Evolutionary conservation across 495 filamentous ascomycete genomes (phyloP).

Genomic region (Aspergillus affinis): DNA sequence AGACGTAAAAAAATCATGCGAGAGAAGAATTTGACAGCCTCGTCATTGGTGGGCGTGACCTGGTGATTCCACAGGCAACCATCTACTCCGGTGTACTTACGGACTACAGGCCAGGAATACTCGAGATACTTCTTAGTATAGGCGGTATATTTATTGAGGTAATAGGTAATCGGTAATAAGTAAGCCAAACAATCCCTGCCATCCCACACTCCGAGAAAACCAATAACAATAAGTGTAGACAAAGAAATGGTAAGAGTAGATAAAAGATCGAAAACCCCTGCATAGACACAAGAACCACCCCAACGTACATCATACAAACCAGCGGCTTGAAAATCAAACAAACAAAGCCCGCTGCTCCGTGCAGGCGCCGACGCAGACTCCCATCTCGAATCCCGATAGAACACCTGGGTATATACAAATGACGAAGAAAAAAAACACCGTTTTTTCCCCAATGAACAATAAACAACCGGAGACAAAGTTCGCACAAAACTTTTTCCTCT

Average conservation of each 20-base stretch:
- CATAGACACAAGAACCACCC: slow-evolving; percentile 20
- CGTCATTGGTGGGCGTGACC: no score
- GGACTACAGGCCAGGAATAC: no score
- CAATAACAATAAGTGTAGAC: slow-evolving; percentile 21
- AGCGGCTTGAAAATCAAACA: slow-evolving; percentile 13
- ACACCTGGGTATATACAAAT: slow-evolving; percentile 32
- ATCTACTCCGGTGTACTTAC: no score
- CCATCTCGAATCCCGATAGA: slow-evolving; percentile 19
- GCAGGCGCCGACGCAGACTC: slow-evolving; percentile 18
- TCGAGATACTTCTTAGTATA: no score
- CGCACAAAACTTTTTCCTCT: slow-evolving; percentile 24
- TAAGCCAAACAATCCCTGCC: slow-evolving; percentile 27
- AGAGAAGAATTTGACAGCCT: not conserved
- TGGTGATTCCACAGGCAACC: no score
- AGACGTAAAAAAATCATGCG: not conserved
- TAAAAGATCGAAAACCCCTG: slow-evolving; percentile 12
- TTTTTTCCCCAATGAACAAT: slow-evolving; percentile 15
- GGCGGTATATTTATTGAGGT: not conserved
- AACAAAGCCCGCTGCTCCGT: slow-evolving; percentile 16
- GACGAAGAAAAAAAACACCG: slow-evolving; percentile 12
- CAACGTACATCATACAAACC: slow-evolving; percentile 40
- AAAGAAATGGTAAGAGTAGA: slow-evolving; percentile 19
- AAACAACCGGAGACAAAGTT: slow-evolving; percentile 17
- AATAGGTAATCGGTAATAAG: slow-evolving; percentile 8
- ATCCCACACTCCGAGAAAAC: slow-evolving; percentile 37